Percentiles rank a stretch among this genome's conserved stretches.
phyloP scores from a whole-genome alignment of 768 basidiomycete genomes.

The Boletus eberwhitei region DNA sequence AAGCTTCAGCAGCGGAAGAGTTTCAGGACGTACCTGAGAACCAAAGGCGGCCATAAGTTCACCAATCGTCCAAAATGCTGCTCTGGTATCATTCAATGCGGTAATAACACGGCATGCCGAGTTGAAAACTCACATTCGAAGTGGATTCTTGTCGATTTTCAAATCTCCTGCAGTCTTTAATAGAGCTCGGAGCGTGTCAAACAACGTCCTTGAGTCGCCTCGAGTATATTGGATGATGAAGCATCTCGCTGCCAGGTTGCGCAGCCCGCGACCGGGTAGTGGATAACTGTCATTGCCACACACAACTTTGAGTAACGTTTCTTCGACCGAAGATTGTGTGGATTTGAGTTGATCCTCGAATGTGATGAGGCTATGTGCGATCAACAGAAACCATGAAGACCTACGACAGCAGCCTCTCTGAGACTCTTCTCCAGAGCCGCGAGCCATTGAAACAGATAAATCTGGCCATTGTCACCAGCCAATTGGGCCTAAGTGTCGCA shows the following conservation, averaged over 20 bases:
- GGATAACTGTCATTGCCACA: constrained; percentile 65
- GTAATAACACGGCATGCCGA: not conserved
- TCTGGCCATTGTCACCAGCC: constrained; percentile 70
- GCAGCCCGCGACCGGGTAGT: constrained; percentile 81
- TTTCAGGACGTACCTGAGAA: constrained; percentile 58
- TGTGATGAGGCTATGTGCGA: constrained; percentile 1
- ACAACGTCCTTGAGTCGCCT: constrained; percentile 81
- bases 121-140: constrained; percentile 56
- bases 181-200: constrained; percentile 80
- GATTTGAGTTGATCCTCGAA: constrained; percentile 64
- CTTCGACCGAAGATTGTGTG: constrained; percentile 59
- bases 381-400: constrained; percentile 23
- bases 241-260: constrained; percentile 77
- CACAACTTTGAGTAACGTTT: constrained; percentile 63
- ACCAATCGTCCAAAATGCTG: constrained; percentile 82
- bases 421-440: constrained; percentile 60
- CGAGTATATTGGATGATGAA: constrained; percentile 68
- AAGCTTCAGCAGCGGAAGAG: not conserved
- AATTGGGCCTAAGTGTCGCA: constrained; percentile 53
- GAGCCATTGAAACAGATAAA: constrained; percentile 85
- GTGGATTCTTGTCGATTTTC: constrained; percentile 64
- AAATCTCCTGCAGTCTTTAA: constrained; percentile 71
- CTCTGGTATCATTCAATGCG: constrained; percentile 41
- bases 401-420: constrained; percentile 47
- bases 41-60: constrained; percentile 87